Conservation (phyloP, 1,139 yeast genomes). For the Diutina rugosa region DNA sequence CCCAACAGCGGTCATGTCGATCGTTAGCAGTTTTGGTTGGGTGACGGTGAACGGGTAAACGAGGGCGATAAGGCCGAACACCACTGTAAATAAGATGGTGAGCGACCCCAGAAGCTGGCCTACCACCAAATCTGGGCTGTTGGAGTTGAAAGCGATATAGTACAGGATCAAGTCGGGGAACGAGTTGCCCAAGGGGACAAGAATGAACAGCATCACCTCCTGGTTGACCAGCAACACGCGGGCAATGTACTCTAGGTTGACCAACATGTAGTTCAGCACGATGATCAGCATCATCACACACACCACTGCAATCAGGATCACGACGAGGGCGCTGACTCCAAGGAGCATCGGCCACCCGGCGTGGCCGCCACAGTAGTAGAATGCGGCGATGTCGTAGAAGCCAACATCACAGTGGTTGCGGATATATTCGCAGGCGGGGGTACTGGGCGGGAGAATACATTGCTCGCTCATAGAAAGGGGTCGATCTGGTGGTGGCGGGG, state of each 20-base stretch:
- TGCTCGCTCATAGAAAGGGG: not conserved
- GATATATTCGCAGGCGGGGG: slow-evolving; percentile 11
- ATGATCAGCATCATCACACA: slow-evolving; percentile 18
- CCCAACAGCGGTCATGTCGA: slow-evolving; percentile 22
- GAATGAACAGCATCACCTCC: slow-evolving; percentile 20
- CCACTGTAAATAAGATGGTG: slow-evolving; percentile 22
- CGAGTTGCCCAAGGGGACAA: slow-evolving; percentile 28
- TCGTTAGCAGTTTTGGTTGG: slow-evolving; percentile 11
- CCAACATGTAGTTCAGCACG: slow-evolving; percentile 24
- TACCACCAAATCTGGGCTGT: slow-evolving; percentile 22
- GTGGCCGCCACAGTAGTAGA: slow-evolving; percentile 14
- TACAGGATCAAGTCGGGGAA: slow-evolving; percentile 28
- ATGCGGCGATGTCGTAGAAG: slow-evolving; percentile 15
- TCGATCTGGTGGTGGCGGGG: not conserved
- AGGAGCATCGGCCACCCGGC: slow-evolving; percentile 3
- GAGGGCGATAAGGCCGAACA: slow-evolving; percentile 22
- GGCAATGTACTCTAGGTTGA: slow-evolving; percentile 19
- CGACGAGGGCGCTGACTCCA: slow-evolving; percentile 8
- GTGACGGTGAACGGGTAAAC: slow-evolving; percentile 14
- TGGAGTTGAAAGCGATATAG: slow-evolving; percentile 17
- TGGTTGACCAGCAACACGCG: slow-evolving; percentile 15
- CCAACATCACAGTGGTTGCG: slow-evolving; percentile 12
- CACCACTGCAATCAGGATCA: slow-evolving; percentile 10
- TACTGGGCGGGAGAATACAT: slow-evolving; percentile 2
- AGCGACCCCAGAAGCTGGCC: slow-evolving; percentile 31